These are phyloP conservation scores for Penicillium soppii DNA, from an alignment of 495 filamentous ascomycete species.

Conservation along the genomic window DNA sequence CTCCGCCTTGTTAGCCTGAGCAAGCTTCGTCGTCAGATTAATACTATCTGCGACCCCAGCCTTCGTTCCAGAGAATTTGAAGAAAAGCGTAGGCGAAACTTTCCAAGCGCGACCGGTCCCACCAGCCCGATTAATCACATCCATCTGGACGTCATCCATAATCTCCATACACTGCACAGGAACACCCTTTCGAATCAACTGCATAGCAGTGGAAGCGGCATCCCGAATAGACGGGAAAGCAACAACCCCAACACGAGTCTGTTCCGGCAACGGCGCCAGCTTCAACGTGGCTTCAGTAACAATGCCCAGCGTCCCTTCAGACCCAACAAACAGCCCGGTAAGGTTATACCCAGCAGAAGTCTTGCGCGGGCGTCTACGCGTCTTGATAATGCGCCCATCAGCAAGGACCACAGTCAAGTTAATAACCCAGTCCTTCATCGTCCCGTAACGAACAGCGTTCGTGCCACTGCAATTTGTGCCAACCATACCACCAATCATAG, in stretches of 20 bases:
- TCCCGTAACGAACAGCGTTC: conserved; percentile 90
- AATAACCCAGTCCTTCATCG: conserved; percentile 96
- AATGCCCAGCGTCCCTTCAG: conserved; percentile 89
- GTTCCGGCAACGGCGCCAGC: conserved; percentile 73
- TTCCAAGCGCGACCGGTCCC: conserved; percentile 71
- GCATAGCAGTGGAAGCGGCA: conserved; percentile 78
- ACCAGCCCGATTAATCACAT: conserved; percentile 80
- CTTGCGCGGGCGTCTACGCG: conserved; percentile 60
- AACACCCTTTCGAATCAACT: conserved; percentile 75
- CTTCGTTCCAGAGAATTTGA: conserved; percentile 85
- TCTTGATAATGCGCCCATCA: conserved; percentile 90
- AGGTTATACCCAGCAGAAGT: conserved; percentile 86
- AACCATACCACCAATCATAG: conserved; percentile 93
- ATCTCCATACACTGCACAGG: conserved; percentile 89
- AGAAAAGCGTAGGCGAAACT: conserved; percentile 84
- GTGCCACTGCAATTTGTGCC: conserved; percentile 92
- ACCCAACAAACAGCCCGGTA: conserved; percentile 81
- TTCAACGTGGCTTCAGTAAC: conserved; percentile 86
- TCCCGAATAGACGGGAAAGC: conserved; percentile 75
- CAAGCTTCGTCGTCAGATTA: conserved; percentile 64
- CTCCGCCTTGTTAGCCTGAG: conserved; percentile 58
- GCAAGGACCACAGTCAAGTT: conserved; percentile 88
- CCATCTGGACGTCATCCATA: conserved; percentile 93
- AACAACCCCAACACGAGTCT: conserved; percentile 79
- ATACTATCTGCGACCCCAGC: conserved; percentile 82